Conservation (phyloP, 352 stramenopile species). For the Pilasporangium apinafurcum region DNA sequence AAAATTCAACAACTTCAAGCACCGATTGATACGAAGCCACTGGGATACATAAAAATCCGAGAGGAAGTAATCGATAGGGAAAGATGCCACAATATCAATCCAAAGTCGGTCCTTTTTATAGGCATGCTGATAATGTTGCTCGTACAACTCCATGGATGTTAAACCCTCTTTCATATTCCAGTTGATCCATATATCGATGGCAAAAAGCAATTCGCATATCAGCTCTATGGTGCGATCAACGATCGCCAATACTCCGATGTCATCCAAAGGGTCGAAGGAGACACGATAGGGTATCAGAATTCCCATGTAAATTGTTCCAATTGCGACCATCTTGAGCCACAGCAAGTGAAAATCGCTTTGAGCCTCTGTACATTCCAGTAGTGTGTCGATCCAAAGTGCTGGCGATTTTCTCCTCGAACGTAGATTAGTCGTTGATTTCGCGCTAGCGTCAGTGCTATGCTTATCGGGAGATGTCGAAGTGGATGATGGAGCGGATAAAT, state of each 20-base stretch:
- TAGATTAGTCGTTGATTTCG: not conserved
- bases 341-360: conserved; percentile 39
- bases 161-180: conserved; percentile 44
- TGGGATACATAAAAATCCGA: conserved; percentile 33
- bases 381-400: conserved; percentile 39
- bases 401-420: conserved; percentile 4
- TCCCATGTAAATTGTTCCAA: conserved; percentile 30
- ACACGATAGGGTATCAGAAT: conserved; percentile 49
- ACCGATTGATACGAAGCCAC: conserved; percentile 34
- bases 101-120: conserved; percentile 28
- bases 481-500: too few species aligned
- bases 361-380: conserved; percentile 35
- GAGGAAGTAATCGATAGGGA: conserved; percentile 51
- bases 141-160: conserved; percentile 42
- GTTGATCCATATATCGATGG: conserved; percentile 53
- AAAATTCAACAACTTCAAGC: conserved; percentile 45
- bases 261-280: conserved; percentile 33
- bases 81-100: conserved; percentile 31
- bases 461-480: not conserved
- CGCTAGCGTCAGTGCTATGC: conserved; percentile 10
- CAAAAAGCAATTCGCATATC: conserved; percentile 37
- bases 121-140: conserved; percentile 24
- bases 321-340: conserved; percentile 38
- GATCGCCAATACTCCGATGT: conserved; percentile 9
- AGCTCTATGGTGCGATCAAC: conserved; percentile 22